Conservation (phyloP, 306 rosid species). For the Rosa chinensis region DNA sequence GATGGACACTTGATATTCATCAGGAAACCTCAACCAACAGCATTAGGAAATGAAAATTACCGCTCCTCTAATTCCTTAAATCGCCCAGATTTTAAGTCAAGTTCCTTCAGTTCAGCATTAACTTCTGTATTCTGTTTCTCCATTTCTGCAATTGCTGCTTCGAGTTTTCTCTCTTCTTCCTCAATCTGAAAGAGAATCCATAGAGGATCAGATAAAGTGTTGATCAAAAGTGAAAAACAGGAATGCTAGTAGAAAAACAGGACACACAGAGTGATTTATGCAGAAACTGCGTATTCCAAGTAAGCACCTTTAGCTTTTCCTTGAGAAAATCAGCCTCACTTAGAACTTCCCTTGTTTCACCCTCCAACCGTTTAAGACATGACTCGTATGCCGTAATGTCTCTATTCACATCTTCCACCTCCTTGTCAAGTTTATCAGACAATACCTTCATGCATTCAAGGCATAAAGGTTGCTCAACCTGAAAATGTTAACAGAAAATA, state of each 20-base stretch:
- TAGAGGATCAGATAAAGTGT: slow-evolving; percentile 26
- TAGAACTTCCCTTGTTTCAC: slow-evolving; percentile 74
- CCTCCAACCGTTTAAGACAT: slow-evolving; percentile 85
- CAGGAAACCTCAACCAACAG: slow-evolving; percentile 4
- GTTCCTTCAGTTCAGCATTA: slow-evolving; percentile 75
- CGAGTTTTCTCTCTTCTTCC: slow-evolving; percentile 91
- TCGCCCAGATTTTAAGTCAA: slow-evolving; percentile 72
- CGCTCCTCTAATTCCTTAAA: slow-evolving; percentile 90
- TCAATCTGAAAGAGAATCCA: slow-evolving; percentile 60
- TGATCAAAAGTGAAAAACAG: slow-evolving; percentile 8
- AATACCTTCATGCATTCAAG: slow-evolving; percentile 95
- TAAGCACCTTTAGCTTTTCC: slow-evolving; percentile 83
- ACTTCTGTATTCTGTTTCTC: slow-evolving; percentile 77
- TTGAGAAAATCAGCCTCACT: slow-evolving; percentile 91
- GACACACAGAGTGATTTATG: slow-evolving; percentile 19
- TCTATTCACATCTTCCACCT: slow-evolving; percentile 86
- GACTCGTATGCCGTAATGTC: slow-evolving; percentile 89
- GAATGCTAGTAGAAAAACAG: not conserved
- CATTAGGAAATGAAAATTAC: slow-evolving; percentile 44
- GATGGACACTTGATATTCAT: slow-evolving; percentile 18
- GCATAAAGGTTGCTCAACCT: slow-evolving; percentile 98
- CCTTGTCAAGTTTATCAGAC: slow-evolving; percentile 92
- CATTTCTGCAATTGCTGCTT: slow-evolving; percentile 80
- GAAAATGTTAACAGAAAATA: slow-evolving; percentile 29
- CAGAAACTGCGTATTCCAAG: slow-evolving; percentile 18